Evolutionary conservation across 495 filamentous ascomycete species (phyloP).

Genomic region (Hypoxylon crocopeplum): DNA sequence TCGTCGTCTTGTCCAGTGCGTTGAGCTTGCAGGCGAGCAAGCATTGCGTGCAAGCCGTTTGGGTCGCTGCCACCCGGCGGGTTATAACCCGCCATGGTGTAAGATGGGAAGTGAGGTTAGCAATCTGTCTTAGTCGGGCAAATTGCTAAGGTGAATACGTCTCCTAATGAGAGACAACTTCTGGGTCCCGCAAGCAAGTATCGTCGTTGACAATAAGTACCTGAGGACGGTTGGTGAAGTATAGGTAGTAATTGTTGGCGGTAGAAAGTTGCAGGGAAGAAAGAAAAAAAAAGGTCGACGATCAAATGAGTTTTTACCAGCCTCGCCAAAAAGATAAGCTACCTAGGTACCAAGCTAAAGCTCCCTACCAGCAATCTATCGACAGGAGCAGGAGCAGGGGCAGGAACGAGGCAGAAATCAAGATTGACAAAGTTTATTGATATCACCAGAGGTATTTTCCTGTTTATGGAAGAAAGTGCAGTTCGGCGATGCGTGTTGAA

Average conservation of each 20-base stretch:
- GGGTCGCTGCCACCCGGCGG: slow-evolving; percentile 44
- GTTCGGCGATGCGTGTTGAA: too few species aligned
- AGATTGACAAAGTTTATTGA: too few species aligned
- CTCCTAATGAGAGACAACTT: neutral
- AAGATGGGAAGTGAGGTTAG: slow-evolving; percentile 10
- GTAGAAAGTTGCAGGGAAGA: neutral
- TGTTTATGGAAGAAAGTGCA: too few species aligned
- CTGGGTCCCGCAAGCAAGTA: too few species aligned
- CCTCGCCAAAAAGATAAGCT: slow-evolving; percentile 27
- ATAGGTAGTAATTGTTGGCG: neutral
- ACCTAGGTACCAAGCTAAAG: slow-evolving; percentile 9
- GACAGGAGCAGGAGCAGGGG: slow-evolving; percentile 17
- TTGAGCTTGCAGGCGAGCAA: slow-evolving; percentile 39
- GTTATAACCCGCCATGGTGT: slow-evolving; percentile 54
- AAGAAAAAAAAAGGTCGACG: neutral
- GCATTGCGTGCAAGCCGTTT: slow-evolving; percentile 41
- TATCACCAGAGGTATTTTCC: too few species aligned
- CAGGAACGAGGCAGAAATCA: too few species aligned
- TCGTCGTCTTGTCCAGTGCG: slow-evolving; percentile 35
- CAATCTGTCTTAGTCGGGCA: neutral
- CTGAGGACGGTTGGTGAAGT: neutral
- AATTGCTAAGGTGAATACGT: neutral
- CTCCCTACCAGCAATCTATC: slow-evolving; percentile 23
- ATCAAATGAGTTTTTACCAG: slow-evolving; percentile 18
- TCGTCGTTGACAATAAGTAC: neutral